Conservation (phyloP, 441 rosid genomes). For the Monsonia emarginata region DNA sequence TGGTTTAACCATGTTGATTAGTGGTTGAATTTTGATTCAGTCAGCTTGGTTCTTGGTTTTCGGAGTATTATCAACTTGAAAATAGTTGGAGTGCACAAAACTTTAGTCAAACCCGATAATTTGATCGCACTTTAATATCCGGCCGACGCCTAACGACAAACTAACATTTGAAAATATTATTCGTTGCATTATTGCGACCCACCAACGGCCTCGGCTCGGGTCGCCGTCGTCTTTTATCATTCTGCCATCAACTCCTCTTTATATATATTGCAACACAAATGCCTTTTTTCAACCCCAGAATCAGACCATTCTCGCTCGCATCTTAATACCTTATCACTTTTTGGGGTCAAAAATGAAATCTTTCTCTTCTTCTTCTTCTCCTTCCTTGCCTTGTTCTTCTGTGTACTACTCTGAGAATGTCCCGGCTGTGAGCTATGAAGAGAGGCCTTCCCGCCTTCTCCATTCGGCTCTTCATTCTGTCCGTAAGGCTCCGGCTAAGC, state of each 20-base stretch:
- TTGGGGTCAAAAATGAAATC: background rate
- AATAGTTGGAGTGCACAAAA: background rate
- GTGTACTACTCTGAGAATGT: background rate
- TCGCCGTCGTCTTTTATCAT: background rate
- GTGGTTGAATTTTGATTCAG: background rate
- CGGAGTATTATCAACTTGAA: no score
- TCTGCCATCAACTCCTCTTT: background rate
- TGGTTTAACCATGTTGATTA: background rate
- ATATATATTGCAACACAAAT: background rate
- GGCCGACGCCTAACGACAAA: background rate
- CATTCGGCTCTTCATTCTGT: constrained; percentile 39
- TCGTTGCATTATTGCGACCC: background rate
- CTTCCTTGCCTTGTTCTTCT: background rate
- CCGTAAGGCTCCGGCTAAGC: constrained; percentile 37
- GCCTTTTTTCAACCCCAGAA: background rate
- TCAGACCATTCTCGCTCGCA: background rate
- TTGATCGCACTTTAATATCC: background rate
- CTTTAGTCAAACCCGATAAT: background rate
- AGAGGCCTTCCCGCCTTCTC: constrained; percentile 14
- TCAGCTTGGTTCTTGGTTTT: no score
- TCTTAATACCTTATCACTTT: background rate
- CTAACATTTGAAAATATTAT: background rate
- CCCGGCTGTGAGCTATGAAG: background rate
- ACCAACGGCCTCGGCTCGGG: background rate
- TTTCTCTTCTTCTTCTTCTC: background rate